Evolutionary conservation across 306 rosid species (phyloP).

Genomic region (Castanea crenata): DNA sequence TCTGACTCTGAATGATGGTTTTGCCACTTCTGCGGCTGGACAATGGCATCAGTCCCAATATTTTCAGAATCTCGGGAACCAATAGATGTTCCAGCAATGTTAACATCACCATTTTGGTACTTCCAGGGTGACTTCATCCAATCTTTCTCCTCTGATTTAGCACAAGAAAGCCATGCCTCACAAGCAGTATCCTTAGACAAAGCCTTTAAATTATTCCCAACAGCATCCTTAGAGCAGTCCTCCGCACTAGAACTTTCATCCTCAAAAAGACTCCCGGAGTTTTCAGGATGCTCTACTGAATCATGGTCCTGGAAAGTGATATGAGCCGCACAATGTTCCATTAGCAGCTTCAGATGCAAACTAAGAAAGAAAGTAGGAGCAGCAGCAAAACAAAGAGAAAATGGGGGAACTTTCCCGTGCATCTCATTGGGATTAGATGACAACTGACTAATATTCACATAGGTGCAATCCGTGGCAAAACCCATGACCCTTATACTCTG

Average conservation of each 20-base stretch:
- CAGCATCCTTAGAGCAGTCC: slow-evolving; percentile 33
- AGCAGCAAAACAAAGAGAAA: slow-evolving; percentile 77
- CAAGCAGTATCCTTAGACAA: slow-evolving; percentile 29
- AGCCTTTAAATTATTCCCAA: slow-evolving; percentile 31
- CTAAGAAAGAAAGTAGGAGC: slow-evolving; percentile 78
- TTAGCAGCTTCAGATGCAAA: slow-evolving; percentile 79
- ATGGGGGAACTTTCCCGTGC: slow-evolving; percentile 52
- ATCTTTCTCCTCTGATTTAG: slow-evolving; percentile 29
- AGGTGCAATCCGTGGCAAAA: slow-evolving; percentile 44
- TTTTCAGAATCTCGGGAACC: slow-evolving; percentile 34
- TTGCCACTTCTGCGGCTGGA: slow-evolving; percentile 32
- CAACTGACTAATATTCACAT: slow-evolving; percentile 31
- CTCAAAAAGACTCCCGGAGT: slow-evolving; percentile 29
- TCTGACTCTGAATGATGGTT: slow-evolving; percentile 33
- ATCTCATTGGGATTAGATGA: slow-evolving; percentile 37
- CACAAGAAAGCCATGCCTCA: slow-evolving; percentile 36
- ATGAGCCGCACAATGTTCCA: slow-evolving; percentile 58
- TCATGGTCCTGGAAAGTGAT: slow-evolving; percentile 42
- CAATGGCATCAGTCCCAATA: slow-evolving; percentile 22
- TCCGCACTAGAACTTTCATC: slow-evolving; percentile 34
- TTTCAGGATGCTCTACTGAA: slow-evolving; percentile 39
- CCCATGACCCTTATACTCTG: slow-evolving; percentile 60
- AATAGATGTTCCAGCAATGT: slow-evolving; percentile 34
- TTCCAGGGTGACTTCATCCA: neutral
- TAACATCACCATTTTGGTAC: slow-evolving; percentile 24